Conservation (phyloP, 345 rosid species). For the Acer yangbiense region DNA sequence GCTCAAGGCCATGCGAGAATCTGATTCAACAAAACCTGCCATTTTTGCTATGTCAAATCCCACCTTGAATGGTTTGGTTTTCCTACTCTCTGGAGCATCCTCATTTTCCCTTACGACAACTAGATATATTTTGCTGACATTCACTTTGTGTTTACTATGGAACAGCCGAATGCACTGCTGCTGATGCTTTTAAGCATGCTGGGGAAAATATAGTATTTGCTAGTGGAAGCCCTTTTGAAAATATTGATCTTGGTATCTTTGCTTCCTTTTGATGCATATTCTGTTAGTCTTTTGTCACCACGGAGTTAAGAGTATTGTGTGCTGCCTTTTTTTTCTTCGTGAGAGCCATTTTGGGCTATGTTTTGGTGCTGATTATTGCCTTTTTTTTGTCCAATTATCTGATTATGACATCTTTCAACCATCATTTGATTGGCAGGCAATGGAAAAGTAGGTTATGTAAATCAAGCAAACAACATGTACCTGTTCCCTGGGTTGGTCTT, state of each 20-base stretch:
- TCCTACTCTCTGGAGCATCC: constrained; percentile 1
- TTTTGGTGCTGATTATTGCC: constrained; percentile 9
- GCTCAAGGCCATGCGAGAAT: constrained; percentile 85
- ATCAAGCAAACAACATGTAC: constrained; percentile 99
- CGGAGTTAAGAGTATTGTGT: not conserved
- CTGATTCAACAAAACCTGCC: constrained; percentile 84
- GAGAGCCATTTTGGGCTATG: constrained; percentile 10
- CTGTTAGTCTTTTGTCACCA: constrained; percentile 17
- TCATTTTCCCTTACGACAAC: constrained; percentile 14
- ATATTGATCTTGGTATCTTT: constrained; percentile 73
- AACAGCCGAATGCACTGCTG: constrained; percentile 96
- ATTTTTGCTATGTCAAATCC: constrained; percentile 99
- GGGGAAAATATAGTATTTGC: constrained; percentile 92
- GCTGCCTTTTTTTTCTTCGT: not conserved
- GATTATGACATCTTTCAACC: constrained; percentile 4
- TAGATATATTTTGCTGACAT: constrained; percentile 22
- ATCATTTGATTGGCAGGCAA: constrained; percentile 54
- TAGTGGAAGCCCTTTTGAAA: constrained; percentile 97
- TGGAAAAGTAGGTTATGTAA: constrained; percentile 86
- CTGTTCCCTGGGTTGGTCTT: constrained; percentile 91
- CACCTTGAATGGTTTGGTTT: constrained; percentile 78
- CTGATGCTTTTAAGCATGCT: constrained; percentile 89
- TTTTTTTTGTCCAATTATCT: constrained; percentile 11
- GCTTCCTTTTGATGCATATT: constrained; percentile 9
- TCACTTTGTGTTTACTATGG: constrained; percentile 23